Conservation (phyloP, 495 filamentous ascomycete genomes). For the Aspergillus olivimuriae region DNA sequence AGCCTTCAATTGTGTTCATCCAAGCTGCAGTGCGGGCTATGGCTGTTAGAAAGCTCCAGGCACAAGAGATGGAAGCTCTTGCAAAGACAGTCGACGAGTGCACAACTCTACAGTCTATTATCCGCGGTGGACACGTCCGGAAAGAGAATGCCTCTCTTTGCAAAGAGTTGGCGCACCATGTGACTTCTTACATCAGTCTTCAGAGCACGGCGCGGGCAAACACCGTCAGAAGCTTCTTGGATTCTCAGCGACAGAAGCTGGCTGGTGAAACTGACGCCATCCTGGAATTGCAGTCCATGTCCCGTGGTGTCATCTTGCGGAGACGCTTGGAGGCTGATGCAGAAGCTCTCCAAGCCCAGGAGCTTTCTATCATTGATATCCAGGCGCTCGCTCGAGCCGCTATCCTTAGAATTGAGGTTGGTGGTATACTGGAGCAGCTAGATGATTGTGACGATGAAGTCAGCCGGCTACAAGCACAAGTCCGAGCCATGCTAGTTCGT, state of each 20-base stretch:
- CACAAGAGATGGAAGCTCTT: slow-evolving; percentile 26
- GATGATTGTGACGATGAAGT: slow-evolving; percentile 76
- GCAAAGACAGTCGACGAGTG: slow-evolving; percentile 20
- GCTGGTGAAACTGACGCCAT: slow-evolving; percentile 27
- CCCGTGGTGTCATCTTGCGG: slow-evolving; percentile 41
- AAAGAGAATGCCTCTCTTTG: slow-evolving; percentile 20
- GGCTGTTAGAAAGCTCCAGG: slow-evolving; percentile 25
- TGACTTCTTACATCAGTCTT: slow-evolving; percentile 19
- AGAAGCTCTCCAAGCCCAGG: slow-evolving; percentile 54
- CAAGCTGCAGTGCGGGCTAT: slow-evolving; percentile 41
- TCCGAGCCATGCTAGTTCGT: slow-evolving; percentile 73
- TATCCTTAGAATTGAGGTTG: slow-evolving; percentile 65
- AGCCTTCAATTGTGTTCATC: slow-evolving; percentile 31
- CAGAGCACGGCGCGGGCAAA: slow-evolving; percentile 31
- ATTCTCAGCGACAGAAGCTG: slow-evolving; percentile 27
- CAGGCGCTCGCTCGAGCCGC: slow-evolving; percentile 73
- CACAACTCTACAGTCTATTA: slow-evolving; percentile 34
- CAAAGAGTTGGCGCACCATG: slow-evolving; percentile 22
- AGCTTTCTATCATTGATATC: slow-evolving; percentile 51
- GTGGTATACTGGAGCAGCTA: slow-evolving; percentile 61
- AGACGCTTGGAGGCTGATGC: slow-evolving; percentile 37
- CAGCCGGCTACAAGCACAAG: slow-evolving; percentile 61
- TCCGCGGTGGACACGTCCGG: slow-evolving; percentile 32
- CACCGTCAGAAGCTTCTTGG: slow-evolving; percentile 29
- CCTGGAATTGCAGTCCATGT: slow-evolving; percentile 40